phyloP scores from a whole-genome alignment of 1,139 yeast species.

The Sugiyamaella grinbergsii region DNA sequence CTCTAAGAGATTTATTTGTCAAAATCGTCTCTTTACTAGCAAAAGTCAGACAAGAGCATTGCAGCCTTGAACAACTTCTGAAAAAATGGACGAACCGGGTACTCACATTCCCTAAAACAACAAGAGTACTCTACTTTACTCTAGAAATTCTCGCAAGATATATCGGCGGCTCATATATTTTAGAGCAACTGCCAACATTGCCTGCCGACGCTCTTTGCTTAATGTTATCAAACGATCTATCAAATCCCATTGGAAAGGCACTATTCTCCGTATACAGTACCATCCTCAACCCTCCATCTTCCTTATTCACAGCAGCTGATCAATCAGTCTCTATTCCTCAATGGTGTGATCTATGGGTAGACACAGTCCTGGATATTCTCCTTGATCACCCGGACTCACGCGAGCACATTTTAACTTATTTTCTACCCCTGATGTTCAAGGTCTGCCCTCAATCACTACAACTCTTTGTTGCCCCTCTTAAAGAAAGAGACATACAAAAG shows the following conservation, averaged over 20 bases:
- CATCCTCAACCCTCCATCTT: slow-evolving; percentile 31
- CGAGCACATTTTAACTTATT: slow-evolving; percentile 57
- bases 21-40: slow-evolving; percentile 51
- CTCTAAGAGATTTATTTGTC: slow-evolving; percentile 59
- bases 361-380: slow-evolving; percentile 45
- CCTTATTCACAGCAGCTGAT: background rate
- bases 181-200: slow-evolving; percentile 47
- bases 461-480: slow-evolving; percentile 43
- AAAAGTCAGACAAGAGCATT: slow-evolving; percentile 24
- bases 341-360: slow-evolving; percentile 62
- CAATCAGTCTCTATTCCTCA: slow-evolving; percentile 17
- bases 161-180: slow-evolving; percentile 47
- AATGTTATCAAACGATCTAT: slow-evolving; percentile 61
- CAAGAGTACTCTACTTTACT: slow-evolving; percentile 61
- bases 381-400: slow-evolving; percentile 42
- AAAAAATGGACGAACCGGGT: slow-evolving; percentile 51
- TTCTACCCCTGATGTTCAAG: slow-evolving; percentile 64
- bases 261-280: slow-evolving; percentile 48
- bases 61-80: slow-evolving; percentile 35
- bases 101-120: slow-evolving; percentile 50
- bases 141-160: slow-evolving; percentile 58
- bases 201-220: slow-evolving; percentile 50
- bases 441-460: slow-evolving; percentile 50
- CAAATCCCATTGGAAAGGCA: slow-evolving; percentile 69
- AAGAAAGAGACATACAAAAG: slow-evolving; percentile 21